phyloP scores from a whole-genome alignment of 805 yeast genomes.

The Metschnikowia borealis region DNA sequence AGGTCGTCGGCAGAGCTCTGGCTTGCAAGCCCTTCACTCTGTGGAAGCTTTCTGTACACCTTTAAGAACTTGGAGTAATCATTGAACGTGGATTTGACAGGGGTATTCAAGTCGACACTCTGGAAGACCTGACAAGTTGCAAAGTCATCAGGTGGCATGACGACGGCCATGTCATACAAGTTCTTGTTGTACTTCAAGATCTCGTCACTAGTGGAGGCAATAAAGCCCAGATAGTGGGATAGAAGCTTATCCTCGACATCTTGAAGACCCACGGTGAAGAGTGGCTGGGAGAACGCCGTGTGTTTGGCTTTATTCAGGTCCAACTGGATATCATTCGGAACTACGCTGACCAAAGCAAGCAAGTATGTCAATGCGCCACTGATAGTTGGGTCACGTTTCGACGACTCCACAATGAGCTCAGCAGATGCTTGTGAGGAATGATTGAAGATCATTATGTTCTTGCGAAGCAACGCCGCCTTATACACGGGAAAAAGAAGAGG shows the following conservation, averaged over 20 bases:
- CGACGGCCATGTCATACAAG: slow-evolving; percentile 45
- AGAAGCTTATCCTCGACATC: slow-evolving; percentile 39
- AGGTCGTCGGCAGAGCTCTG: slow-evolving; percentile 25
- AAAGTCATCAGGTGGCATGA: slow-evolving; percentile 17
- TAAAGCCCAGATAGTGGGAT: slow-evolving; percentile 32
- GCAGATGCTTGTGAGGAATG: slow-evolving; percentile 11
- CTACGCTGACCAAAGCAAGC: slow-evolving; percentile 54
- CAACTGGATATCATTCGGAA: slow-evolving; percentile 53
- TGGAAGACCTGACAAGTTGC: slow-evolving; percentile 10
- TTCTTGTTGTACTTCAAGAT: slow-evolving; percentile 51
- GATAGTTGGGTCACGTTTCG: slow-evolving; percentile 11
- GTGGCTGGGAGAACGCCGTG: slow-evolving; percentile 37
- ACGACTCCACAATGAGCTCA: slow-evolving; percentile 9
- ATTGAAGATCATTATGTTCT: slow-evolving; percentile 42
- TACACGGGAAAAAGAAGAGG: slow-evolving; percentile 63
- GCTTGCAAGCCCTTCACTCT: slow-evolving; percentile 3
- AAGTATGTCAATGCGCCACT: slow-evolving; percentile 52
- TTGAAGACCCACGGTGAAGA: slow-evolving; percentile 61
- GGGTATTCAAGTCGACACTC: slow-evolving; percentile 9
- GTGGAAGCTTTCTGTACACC: slow-evolving; percentile 25
- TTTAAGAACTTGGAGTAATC: slow-evolving; percentile 36
- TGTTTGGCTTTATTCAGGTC: slow-evolving; percentile 9
- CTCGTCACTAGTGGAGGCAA: slow-evolving; percentile 67
- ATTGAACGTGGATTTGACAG: slow-evolving; percentile 29
- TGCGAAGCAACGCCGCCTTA: slow-evolving; percentile 58